Percentiles rank a stretch among this genome's conserved stretches.
phyloP scores from a whole-genome alignment of 208 protist genomes.

The Porcisia deanei region DNA sequence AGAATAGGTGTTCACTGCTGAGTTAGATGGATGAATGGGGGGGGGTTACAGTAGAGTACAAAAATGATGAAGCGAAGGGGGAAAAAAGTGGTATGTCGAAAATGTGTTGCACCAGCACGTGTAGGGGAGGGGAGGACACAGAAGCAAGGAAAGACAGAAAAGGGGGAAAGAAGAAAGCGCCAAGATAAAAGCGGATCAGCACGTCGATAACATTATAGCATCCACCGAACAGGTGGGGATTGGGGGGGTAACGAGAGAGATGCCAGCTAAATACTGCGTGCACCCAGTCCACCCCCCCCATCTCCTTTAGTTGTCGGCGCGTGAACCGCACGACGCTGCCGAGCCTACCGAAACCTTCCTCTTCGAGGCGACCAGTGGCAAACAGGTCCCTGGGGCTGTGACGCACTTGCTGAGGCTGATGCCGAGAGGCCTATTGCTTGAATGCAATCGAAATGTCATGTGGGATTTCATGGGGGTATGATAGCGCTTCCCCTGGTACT shows the following conservation, averaged over 20 bases:
- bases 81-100: background rate
- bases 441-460: background rate
- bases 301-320: background rate
- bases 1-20: slow-evolving; percentile 4
- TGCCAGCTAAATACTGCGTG: background rate
- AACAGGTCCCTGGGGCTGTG: background rate
- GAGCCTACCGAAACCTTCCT: background rate
- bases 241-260: background rate
- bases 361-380: background rate
- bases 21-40: background rate
- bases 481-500: background rate
- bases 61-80: background rate
- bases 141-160: background rate
- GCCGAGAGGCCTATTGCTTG: background rate
- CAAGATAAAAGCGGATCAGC: background rate
- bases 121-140: background rate
- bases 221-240: background rate
- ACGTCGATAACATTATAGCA: background rate
- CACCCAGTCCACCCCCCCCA: too few species aligned
- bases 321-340: background rate
- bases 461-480: background rate
- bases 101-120: background rate
- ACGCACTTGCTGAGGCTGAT: background rate
- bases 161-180: background rate
- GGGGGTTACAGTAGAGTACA: background rate